Base-by-base conservation (phyloP, 306 rosid species). In the Ochetophila trinervis region DNA sequence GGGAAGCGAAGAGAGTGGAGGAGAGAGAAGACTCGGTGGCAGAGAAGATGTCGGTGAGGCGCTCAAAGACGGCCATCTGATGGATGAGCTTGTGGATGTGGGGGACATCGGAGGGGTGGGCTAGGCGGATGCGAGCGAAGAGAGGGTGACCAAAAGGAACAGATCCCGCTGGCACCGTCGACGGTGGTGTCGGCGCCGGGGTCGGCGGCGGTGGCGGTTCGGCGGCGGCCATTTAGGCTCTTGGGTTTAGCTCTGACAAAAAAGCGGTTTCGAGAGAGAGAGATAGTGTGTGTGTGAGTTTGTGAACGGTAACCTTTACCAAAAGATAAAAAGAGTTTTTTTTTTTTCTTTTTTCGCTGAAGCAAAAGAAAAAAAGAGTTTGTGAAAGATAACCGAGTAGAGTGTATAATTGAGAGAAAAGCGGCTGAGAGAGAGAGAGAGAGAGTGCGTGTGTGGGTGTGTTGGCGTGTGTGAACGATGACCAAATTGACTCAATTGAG, bases 41-140 rank as follows among this genome's bases (percentile, higher is more conserved):
- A 64, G 89, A 65, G 79, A 57, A 80, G 27, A 67, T 84, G 64
- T 87, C 79, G n/a, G 91, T 34, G 27, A 92, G 93, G 67, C 74
- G 86, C 66, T 92, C 91, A 71, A 89, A 92, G 67, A 85, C 79
- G 58, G 98, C 92, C 88, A 92, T 82, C 69, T 85, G 91, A 73
- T 82, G 82, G 78, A 89, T 89, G 65, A 87, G 82, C 48, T 85
- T 89, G 96, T 85, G 89, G 83, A 92, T 82, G 84, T 80, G 82
- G 45, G 93, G 95, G 15, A 89, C 85, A 68, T 92, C 92, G 51
- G 81, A 55, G 0, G 75, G 81, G 34, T 48, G 44, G 36, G 91
- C 98, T 0, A 92, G 82, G 19, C 96, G 96, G 80, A 89, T 53
- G 24, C 96, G 88, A 27, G 93, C 49, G 82, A 92, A 92, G 10